phyloP scores from a whole-genome alignment of 441 rosid species.

The Bocquillonia castaneifolia region DNA sequence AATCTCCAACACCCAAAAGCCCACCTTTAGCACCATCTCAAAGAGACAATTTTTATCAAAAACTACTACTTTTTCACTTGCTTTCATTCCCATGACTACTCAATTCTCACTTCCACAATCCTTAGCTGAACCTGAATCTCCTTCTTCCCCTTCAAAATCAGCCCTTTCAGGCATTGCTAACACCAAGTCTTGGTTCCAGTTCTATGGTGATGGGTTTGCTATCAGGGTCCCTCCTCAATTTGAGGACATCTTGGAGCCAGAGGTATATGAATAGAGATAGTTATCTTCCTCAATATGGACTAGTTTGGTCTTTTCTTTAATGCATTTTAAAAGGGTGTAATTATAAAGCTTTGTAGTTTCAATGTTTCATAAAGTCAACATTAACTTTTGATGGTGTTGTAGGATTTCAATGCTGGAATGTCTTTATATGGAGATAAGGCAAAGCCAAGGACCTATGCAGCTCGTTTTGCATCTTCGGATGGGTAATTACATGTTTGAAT shows the following conservation, averaged over 20 bases:
- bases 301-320: too few relatives aligned
- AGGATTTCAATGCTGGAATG: conserved; percentile 83
- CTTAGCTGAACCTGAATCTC: too few relatives aligned
- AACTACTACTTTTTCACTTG: conserved; percentile 42
- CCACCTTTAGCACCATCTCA: conserved; percentile 23
- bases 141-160: too few relatives aligned
- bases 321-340: too few relatives aligned
- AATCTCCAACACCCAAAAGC: conserved; percentile 7
- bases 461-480: conserved; percentile 77
- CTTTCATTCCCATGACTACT: conserved; percentile 33
- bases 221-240: conserved; percentile 85
- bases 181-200: conserved; percentile 85
- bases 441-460: conserved; percentile 74
- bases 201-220: conserved; percentile 76
- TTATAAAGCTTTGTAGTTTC: too few relatives aligned
- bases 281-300: too few relatives aligned
- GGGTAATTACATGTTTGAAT: conserved; percentile 49
- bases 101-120: conserved; percentile 45
- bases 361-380: conserved; percentile 1
- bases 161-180: conserved; percentile 53
- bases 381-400: not conserved
- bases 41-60: conserved; percentile 49
- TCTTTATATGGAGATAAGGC: conserved; percentile 92
- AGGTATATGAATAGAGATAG: conserved; percentile 49
- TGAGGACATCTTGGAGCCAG: conserved; percentile 78